Conservation (phyloP, 73 alveolate species). For the Breviolum minutum region DNA sequence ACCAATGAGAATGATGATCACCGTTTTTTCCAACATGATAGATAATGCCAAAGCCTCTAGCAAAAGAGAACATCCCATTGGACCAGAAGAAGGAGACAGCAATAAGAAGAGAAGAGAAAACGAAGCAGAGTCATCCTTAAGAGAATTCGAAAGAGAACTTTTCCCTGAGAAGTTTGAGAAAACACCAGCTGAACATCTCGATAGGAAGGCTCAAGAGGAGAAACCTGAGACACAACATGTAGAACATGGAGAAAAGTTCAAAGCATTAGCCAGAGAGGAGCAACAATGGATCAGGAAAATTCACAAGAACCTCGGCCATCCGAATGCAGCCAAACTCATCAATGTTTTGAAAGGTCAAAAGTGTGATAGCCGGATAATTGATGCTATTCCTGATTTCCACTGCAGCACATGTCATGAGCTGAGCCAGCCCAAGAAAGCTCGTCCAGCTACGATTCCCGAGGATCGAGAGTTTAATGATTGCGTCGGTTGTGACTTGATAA, state of each 20-base stretch:
- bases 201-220: neutral
- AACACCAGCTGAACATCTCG: too few relatives aligned
- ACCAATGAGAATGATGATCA: neutral
- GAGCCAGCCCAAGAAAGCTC: neutral
- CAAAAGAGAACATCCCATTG: neutral
- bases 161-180: too few relatives aligned
- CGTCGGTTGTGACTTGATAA: neutral
- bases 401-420: neutral
- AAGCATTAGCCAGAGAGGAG: neutral
- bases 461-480: constrained; percentile 36
- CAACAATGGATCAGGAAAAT: neutral
- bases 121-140: neutral
- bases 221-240: neutral
- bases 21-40: neutral
- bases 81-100: neutral
- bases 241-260: neutral
- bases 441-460: neutral
- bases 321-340: neutral
- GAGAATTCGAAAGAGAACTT: neutral
- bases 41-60: too few relatives aligned
- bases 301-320: neutral
- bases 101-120: neutral
- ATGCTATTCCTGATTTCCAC: neutral
- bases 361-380: neutral
- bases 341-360: neutral